These are phyloP conservation scores for Leccinum incarnatum DNA, from an alignment of 768 basidiomycete genomes.

Conservation along the genomic window DNA sequence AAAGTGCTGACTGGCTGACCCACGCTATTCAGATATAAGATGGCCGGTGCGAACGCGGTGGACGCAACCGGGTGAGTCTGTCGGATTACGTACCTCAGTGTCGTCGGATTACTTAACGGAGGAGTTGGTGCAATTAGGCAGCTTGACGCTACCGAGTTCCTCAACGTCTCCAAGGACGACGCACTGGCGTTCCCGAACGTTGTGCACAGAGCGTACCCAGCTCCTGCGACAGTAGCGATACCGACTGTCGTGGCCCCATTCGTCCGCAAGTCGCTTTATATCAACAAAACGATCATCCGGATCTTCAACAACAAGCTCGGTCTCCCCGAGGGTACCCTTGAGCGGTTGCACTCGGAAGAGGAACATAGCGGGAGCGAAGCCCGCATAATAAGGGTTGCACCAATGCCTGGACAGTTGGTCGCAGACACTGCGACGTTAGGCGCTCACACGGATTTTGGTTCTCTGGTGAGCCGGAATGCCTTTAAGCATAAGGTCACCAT, in stretches of 20 bases:
- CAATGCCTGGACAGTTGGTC: constrained; percentile 25
- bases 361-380: constrained; percentile 58
- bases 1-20: not conserved
- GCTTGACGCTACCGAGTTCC: constrained; percentile 57
- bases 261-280: constrained; percentile 52
- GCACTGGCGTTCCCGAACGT: constrained; percentile 55
- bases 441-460: constrained; percentile 74
- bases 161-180: constrained; percentile 71
- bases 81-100: not conserved
- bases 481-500: not conserved
- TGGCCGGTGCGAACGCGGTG: not conserved
- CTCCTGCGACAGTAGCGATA: constrained; percentile 50
- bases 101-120: not conserved
- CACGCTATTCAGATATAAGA: constrained; percentile 45
- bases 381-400: constrained; percentile 51
- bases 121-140: constrained; percentile 3
- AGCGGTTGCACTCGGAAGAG: constrained; percentile 39
- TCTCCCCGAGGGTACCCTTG: constrained; percentile 48
- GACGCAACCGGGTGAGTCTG: constrained; percentile 34
- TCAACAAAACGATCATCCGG: constrained; percentile 51
- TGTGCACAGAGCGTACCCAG: constrained; percentile 56
- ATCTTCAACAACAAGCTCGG: constrained; percentile 58
- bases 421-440: constrained; percentile 48
- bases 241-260: constrained; percentile 50
- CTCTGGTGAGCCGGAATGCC: constrained; percentile 42